phyloP scores from a whole-genome alignment of 1,284 basidiomycete species.

The Tylopilus sp. region DNA sequence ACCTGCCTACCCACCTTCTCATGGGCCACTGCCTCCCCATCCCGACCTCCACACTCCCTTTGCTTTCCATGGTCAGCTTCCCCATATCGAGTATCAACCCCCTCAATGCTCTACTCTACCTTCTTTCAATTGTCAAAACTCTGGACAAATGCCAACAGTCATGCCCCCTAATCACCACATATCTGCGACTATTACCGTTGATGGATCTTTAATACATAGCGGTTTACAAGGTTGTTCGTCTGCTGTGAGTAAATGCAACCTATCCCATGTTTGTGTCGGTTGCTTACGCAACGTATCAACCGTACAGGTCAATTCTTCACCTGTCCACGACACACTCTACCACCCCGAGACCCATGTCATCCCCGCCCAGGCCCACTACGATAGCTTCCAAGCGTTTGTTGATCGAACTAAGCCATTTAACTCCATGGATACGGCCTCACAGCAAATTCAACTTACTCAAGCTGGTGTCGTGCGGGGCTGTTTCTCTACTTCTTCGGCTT shows the following conservation, averaged over 20 bases:
- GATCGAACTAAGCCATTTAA: background rate
- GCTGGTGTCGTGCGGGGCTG: too few species aligned
- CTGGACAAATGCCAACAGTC: background rate
- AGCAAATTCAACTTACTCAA: background rate
- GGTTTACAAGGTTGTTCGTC: background rate
- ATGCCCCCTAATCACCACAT: background rate
- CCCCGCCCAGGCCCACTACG: background rate
- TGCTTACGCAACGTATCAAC: background rate
- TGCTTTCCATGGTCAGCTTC: too few species aligned
- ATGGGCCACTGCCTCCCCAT: background rate
- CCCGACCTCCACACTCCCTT: accelerated
- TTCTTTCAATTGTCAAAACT: background rate
- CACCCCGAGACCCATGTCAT: accelerated
- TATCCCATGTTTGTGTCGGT: background rate
- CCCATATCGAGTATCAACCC: background rate
- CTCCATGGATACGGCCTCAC: background rate
- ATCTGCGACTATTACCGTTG: too few species aligned
- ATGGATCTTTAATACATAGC: too few species aligned
- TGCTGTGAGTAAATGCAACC: background rate
- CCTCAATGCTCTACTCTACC: background rate
- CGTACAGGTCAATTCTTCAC: background rate
- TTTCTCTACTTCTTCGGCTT: background rate
- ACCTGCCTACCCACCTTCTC: too few species aligned
- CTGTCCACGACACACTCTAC: background rate
- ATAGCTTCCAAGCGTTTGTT: background rate